phyloP scores from a whole-genome alignment of 495 filamentous ascomycete species.

The Penicillium cinerascens region DNA sequence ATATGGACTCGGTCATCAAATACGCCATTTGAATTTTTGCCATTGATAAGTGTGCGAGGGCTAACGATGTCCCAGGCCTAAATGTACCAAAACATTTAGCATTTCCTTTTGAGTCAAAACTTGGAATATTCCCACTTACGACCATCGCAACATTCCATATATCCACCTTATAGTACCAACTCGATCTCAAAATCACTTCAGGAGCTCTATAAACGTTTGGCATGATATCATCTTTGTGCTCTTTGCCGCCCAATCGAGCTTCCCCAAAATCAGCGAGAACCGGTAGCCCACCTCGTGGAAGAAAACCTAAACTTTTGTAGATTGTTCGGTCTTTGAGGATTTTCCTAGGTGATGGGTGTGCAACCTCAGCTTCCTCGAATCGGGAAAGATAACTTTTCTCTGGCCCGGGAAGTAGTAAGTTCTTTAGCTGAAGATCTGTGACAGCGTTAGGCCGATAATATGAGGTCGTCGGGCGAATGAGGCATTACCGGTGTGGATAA shows the following conservation, averaged over 20 bases:
- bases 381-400: background rate
- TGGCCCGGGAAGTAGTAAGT: conserved; percentile 16
- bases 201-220: conserved; percentile 40
- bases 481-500: background rate
- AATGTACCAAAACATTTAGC: conserved; percentile 2
- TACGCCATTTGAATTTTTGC: conserved; percentile 8
- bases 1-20: conserved; percentile 31
- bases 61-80: conserved; percentile 41
- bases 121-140: conserved; percentile 25
- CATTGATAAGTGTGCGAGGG: conserved; percentile 2
- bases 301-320: conserved; percentile 8
- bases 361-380: conserved; percentile 16
- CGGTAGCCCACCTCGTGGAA: conserved; percentile 10
- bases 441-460: background rate
- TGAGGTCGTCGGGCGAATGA: background rate
- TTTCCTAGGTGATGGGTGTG: conserved; percentile 15
- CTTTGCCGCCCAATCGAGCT: conserved; percentile 24
- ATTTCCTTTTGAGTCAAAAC: background rate
- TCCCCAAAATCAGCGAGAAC: conserved; percentile 23
- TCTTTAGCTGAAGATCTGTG: conserved; percentile 16
- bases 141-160: conserved; percentile 45
- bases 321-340: conserved; percentile 20
- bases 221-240: conserved; percentile 28
- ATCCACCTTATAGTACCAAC: conserved; percentile 38
- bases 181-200: conserved; percentile 37